These are phyloP conservation scores for Pilatotrama ljubarskyi DNA, from an alignment of 768 basidiomycete species.

Conservation along the genomic window DNA sequence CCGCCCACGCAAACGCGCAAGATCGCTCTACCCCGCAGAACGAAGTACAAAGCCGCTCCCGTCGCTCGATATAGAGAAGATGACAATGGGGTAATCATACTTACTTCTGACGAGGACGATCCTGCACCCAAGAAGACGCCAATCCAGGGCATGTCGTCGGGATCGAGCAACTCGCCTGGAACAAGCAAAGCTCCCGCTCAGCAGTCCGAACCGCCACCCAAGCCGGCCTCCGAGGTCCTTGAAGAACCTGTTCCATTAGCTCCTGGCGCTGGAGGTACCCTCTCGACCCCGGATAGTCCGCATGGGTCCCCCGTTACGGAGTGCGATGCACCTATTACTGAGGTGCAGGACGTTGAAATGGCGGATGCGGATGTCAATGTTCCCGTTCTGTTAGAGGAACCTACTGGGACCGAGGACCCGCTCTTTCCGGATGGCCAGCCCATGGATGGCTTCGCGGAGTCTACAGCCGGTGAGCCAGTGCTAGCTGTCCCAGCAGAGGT, in stretches of 20 bases:
- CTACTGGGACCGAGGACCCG: background rate
- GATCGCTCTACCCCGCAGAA: background rate
- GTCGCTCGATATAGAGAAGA: conserved; percentile 3
- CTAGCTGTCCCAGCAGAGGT: background rate
- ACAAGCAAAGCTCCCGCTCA: background rate
- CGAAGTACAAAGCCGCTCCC: background rate
- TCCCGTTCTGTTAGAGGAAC: background rate
- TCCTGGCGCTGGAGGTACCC: too few species aligned
- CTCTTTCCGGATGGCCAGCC: background rate
- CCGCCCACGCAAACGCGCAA: background rate
- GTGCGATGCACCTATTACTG: background rate
- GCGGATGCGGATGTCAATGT: background rate
- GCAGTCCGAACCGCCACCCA: too few species aligned
- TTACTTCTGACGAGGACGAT: background rate
- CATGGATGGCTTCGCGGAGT: background rate
- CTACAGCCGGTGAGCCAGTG: background rate
- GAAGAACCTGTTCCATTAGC: too few species aligned
- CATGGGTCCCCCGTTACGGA: background rate
- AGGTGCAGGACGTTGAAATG: background rate
- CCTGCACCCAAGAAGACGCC: too few species aligned
- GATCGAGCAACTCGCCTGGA: too few species aligned
- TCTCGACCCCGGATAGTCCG: too few species aligned
- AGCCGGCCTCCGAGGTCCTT: too few species aligned
- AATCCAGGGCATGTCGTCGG: background rate
- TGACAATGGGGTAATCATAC: background rate